A percentile compares a stretch with the other conserved stretches of the same genome.
Conservation (phyloP, 495 filamentous ascomycete genomes). For the Penicillium parvum region DNA sequence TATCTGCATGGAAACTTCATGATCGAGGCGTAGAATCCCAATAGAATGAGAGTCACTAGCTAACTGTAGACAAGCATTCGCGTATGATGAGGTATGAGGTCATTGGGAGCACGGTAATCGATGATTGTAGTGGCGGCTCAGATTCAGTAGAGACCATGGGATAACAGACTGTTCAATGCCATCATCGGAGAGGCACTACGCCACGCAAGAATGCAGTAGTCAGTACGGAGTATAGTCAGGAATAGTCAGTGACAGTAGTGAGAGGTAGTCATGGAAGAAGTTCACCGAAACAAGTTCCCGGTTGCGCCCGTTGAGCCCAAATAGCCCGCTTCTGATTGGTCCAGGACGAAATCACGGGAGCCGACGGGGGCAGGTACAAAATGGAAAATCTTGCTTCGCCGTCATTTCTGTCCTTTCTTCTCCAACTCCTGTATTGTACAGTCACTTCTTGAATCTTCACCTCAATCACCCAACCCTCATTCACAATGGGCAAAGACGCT, state of each 20-base stretch:
- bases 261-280: background rate
- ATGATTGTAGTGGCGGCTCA: background rate
- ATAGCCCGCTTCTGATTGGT: conserved; percentile 42
- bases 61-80: too few relatives aligned
- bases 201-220: too few relatives aligned
- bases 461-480: conserved; percentile 17
- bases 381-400: conserved; percentile 38
- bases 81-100: conserved; percentile 24
- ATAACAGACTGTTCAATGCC: too few relatives aligned
- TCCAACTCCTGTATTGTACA: conserved; percentile 32
- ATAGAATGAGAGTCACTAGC: too few relatives aligned
- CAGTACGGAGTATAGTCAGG: too few relatives aligned
- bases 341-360: conserved; percentile 34
- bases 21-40: too few relatives aligned
- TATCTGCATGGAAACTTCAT: too few relatives aligned
- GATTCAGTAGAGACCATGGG: background rate
- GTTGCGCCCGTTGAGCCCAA: conserved; percentile 34
- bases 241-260: too few relatives aligned
- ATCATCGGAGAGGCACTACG: too few relatives aligned
- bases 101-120: conserved; percentile 5
- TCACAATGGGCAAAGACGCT: conserved; percentile 46
- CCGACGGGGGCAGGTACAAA: conserved; percentile 38
- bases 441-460: conserved; percentile 24
- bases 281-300: conserved; percentile 30
- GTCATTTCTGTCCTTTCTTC: conserved; percentile 19